Percentiles rank a stretch among this genome's conserved stretches.
phyloP scores from a whole-genome alignment of 83 land plant species.

The Thuja plicata region DNA sequence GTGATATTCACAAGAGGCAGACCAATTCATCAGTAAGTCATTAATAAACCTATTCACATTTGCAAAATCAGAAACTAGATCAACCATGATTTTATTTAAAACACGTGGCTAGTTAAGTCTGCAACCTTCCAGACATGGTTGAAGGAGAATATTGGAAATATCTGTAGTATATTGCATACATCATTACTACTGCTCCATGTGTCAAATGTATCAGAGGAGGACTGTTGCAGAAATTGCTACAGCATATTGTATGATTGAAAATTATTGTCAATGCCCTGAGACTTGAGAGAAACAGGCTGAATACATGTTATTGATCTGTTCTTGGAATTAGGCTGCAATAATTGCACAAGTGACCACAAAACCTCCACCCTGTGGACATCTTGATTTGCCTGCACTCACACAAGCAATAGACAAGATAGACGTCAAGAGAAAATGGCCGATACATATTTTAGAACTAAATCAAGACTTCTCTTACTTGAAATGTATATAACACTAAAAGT shows the following conservation, averaged over 20 bases:
- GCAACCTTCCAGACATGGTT: neutral
- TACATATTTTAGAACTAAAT: neutral
- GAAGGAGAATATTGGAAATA: neutral
- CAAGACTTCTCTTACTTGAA: neutral
- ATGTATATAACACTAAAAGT: neutral
- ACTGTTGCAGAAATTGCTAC: neutral
- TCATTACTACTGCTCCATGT: neutral
- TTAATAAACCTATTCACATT: neutral
- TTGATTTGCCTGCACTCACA: constrained; percentile 8
- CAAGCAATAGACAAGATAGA: neutral
- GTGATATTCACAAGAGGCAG: neutral
- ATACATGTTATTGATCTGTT: too few species aligned
- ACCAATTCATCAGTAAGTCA: neutral
- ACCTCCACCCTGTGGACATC: constrained; percentile 14
- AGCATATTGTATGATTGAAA: neutral
- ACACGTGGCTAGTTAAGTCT: neutral
- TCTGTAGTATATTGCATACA: neutral
- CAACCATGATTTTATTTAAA: neutral
- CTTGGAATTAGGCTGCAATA: constrained; percentile 4
- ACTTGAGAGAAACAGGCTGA: neutral
- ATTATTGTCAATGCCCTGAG: neutral
- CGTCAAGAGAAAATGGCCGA: neutral
- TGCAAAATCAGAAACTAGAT: neutral
- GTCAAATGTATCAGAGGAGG: neutral
- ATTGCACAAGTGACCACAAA: constrained; percentile 6